A percentile compares a stretch with the other conserved stretches of the same genome.
These are phyloP conservation scores for Saksenaea vasiformis DNA, from an alignment of 371 early-diverging fungal genomes.

Conservation along the genomic window DNA sequence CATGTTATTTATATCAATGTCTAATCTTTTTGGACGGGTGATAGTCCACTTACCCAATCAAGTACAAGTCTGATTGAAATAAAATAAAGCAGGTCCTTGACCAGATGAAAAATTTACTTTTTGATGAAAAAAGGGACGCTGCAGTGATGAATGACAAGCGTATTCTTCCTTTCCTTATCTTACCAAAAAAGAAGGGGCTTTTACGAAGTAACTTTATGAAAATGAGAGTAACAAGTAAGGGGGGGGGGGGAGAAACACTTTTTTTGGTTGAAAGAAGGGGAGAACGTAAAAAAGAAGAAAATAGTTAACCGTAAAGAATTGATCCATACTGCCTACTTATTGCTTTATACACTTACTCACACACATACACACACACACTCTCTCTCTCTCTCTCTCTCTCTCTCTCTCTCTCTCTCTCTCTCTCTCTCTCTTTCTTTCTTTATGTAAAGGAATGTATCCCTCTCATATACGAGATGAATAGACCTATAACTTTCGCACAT, in stretches of 20 bases:
- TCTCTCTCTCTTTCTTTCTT: no score
- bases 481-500: no score
- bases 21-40: not conserved
- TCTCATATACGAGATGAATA: no score
- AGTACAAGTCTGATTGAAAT: not conserved
- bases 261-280: not conserved
- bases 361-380: no score
- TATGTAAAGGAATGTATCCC: no score
- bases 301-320: not conserved
- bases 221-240: not conserved
- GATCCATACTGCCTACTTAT: not conserved
- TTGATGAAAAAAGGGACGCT: constrained; percentile 1
- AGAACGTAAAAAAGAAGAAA: not conserved
- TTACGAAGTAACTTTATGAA: constrained; percentile 3
- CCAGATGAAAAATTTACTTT: constrained; percentile 3
- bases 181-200: constrained; percentile 1
- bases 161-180: constrained; percentile 5
- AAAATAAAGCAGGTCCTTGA: not conserved
- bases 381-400: no score
- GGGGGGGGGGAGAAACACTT: no score
- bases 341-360: no score
- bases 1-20: not conserved
- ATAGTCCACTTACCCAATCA: not conserved
- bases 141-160: constrained; percentile 5
- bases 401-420: no score